These are phyloP conservation scores for Kwoniella newhampshirensis DNA, from an alignment of 768 basidiomycete species.

Conservation along the genomic window DNA sequence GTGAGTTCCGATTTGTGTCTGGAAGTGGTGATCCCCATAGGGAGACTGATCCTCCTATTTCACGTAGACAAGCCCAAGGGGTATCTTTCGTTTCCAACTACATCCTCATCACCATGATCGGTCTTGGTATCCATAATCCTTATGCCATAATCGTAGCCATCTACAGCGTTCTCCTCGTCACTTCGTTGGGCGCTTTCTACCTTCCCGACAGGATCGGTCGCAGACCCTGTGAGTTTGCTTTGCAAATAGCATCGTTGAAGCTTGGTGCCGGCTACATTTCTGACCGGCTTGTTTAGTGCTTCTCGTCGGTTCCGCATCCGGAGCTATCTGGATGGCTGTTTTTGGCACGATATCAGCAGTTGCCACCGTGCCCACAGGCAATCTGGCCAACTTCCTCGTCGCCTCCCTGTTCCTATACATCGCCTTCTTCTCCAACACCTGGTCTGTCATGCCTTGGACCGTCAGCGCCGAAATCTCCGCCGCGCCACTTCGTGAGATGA, in stretches of 20 bases:
- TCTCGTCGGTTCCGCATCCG: conserved; percentile 15
- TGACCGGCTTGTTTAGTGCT: no score
- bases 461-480: conserved; percentile 29
- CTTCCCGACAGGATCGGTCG: conserved; percentile 20
- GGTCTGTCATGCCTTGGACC: conserved; percentile 31
- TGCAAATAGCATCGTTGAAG: no score
- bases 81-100: conserved; percentile 21
- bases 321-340: conserved; percentile 21
- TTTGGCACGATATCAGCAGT: conserved; percentile 15
- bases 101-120: conserved; percentile 16
- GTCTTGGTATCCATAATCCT: conserved; percentile 12
- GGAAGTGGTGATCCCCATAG: no score
- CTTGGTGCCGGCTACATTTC: not conserved
- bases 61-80: conserved; percentile 22
- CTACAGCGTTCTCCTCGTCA: conserved; percentile 12
- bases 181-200: conserved; percentile 16
- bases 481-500: conserved; percentile 29
- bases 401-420: conserved; percentile 23
- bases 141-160: conserved; percentile 11
- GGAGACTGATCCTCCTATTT: no score
- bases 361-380: conserved; percentile 16
- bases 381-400: conserved; percentile 4
- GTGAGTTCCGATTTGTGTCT: no score
- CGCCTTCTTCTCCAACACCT: conserved; percentile 19
- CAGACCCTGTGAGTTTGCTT: conserved; percentile 13